phyloP scores from a whole-genome alignment of 371 early-diverging fungal genomes.

The Rhizopus delemar region DNA sequence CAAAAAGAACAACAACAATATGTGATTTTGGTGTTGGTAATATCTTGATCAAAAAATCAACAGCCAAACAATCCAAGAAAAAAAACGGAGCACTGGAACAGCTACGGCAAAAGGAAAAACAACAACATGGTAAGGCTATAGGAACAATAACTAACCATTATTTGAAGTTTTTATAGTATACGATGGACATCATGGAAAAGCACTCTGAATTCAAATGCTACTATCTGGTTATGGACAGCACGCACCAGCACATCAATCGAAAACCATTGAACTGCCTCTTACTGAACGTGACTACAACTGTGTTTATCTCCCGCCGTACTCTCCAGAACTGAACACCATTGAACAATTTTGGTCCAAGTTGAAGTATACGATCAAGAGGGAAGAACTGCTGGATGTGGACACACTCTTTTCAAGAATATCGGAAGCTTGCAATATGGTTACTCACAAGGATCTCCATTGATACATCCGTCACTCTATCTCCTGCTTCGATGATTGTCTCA shows the following conservation, averaged over 20 bases:
- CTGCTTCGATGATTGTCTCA: constrained; percentile 6
- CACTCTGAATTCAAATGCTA: constrained; percentile 1
- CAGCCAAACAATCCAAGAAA: constrained; percentile 6
- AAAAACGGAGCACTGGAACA: constrained; percentile 1
- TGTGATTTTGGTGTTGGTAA: constrained; percentile 2
- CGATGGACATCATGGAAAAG: constrained; percentile 1
- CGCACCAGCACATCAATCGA: not conserved
- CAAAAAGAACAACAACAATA: constrained; percentile 4
- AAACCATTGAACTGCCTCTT: constrained; percentile 3
- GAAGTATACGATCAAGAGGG: constrained; percentile 19
- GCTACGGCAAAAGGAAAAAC: constrained; percentile 6
- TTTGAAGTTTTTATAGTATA: constrained; percentile 5
- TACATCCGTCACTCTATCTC: constrained; percentile 6
- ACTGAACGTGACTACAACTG: constrained; percentile 5
- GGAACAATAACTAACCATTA: constrained; percentile 5
- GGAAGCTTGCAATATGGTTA: constrained; percentile 11
- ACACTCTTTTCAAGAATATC: constrained; percentile 12
- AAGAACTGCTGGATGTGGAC: constrained; percentile 10
- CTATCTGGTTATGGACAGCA: constrained; percentile 6
- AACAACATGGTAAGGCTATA: constrained; percentile 6
- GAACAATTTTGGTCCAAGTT: constrained; percentile 21
- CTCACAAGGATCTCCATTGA: constrained; percentile 1
- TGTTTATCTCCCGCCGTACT: constrained; percentile 10
- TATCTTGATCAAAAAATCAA: constrained; percentile 3
- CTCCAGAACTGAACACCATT: constrained; percentile 21